Base-by-base conservation (phyloP, 2,329 filamentous ascomycete genomes). In the Epicoccum sorghinum region DNA sequence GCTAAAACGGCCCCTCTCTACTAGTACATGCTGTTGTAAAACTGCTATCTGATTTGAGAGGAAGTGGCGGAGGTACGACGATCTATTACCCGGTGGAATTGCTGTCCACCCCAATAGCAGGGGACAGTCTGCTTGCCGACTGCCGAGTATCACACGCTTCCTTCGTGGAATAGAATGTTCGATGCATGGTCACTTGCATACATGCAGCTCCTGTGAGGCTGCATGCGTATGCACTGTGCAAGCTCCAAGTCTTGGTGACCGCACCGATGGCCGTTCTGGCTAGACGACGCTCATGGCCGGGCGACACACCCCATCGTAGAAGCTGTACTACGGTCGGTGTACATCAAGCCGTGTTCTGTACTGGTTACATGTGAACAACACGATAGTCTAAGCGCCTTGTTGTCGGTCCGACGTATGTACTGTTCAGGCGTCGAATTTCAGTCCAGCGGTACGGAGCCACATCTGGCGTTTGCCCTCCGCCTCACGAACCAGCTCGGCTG, bases 401-500 rank as follows among this genome's bases (percentile, higher is more conserved):
- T 14, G 23, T n/a, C 14, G 22, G 18, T 3, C 3, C 18, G 18
- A 18, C 18, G 18, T 18, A 18, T 18, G 18, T 18, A 27, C 25
- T n/a, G 41, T 42, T 73, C 75, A 78, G 18, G 65, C 56, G 33
- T 71, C 69, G 35, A 73, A 72, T 44, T 73, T 74, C 14, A 74
- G 63, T 43, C 75, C 75, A 47, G 76, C 71, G 27, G 72, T 74
- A 12, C 73, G 69, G 14, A 77, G 77, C 74, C 86, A 86, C 57
- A 84, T 81, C 66, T 88, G 86, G 62, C 90, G 80, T 61, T 89
- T 83, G 64, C 86, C 83, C 71, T 79, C 90, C 7, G 90, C 90
- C 71, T 93, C 90, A 53, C 88, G 86, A 68, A 93, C 85, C 56
- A 93, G 91, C 68, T 93, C 90, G 22, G 88, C 86, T n/a, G 88